Evolutionary conservation across 2,329 filamentous ascomycete species (phyloP), one percentile per base, ranked within the genome.

Genomic region (Nigrospora oryzae): DNA sequence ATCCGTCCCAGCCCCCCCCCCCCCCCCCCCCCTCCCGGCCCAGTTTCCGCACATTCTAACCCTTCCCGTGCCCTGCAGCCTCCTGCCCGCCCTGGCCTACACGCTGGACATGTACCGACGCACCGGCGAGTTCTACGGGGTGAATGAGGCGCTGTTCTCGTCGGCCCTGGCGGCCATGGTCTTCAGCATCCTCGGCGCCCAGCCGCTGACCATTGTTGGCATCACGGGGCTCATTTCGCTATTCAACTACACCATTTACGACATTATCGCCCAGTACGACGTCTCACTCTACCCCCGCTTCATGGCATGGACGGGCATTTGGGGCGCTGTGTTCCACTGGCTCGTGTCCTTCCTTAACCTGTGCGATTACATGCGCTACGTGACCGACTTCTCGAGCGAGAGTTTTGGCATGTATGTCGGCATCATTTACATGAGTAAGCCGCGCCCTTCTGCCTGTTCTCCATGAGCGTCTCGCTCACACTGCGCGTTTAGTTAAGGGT

Each of bases 181-280:
- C 2, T 78, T 78, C 56, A 76, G 70, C 51, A 53, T 71, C 6
- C 53, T 77, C 2, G 65, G 65, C 17, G 71, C 67, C 30, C 75
- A 79, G 52, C 75, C 75, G 0, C 57, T 79, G 37, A 78, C 73
- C 4, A 74, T 79, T 15, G 74, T 79, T 14, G 75, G 75, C 5
- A 72, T 79, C 34, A 78, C 74, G 5, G 75, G 76, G 48, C 56
- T 74, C 23, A 75, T 75, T 34, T 70, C 68, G 3, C 55, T 75
- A 0, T 79, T 80, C 64, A 78, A 79, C 54, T 79, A 76, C 52
- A 80, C 75, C 19, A 77, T 77, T 49, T 79, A 75, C 58, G 73
- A 79, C 46, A 79, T 79, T 43, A 65, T 77, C 38, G 58, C 58
- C 23, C 62, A 62, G 12, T 69, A 77, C 47, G 71, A 75, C 36